phyloP scores from a whole-genome alignment of 2,329 filamentous ascomycete genomes.

The Botrytis cinerea region DNA sequence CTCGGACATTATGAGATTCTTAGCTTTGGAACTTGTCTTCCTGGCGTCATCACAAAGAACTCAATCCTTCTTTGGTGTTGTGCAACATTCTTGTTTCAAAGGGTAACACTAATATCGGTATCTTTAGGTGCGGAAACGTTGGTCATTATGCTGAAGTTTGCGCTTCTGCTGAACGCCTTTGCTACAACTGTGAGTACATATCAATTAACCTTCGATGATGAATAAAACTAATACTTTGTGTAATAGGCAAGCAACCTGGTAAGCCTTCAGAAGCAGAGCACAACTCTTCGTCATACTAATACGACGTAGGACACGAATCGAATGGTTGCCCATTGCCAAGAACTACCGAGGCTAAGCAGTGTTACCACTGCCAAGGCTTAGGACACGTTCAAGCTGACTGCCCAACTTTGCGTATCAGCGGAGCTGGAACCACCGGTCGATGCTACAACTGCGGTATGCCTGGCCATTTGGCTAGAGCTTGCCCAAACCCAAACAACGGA shows the following conservation, averaged over 20 bases:
- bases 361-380: slow-evolving; percentile 98
- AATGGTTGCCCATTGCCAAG: slow-evolving; percentile 95
- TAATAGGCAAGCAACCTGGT: slow-evolving; percentile 77
- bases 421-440: slow-evolving; percentile 76
- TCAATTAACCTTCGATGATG: neutral
- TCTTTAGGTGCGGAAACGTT: slow-evolving; percentile 66
- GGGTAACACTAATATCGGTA: slow-evolving; percentile 6
- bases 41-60: neutral
- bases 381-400: slow-evolving; percentile 99
- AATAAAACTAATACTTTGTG: slow-evolving; percentile 24
- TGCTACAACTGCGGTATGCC: slow-evolving; percentile 97
- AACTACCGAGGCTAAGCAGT: slow-evolving; percentile 98
- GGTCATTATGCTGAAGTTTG: slow-evolving; percentile 87
- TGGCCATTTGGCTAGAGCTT: slow-evolving; percentile 89
- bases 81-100: slow-evolving; percentile 9
- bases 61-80: neutral
- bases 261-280: slow-evolving; percentile 28
- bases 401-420: slow-evolving; percentile 90
- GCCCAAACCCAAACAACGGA: slow-evolving; percentile 69
- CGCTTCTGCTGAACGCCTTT: slow-evolving; percentile 95
- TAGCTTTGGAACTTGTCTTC: neutral
- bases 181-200: slow-evolving; percentile 87
- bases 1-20: neutral
- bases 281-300: slow-evolving; percentile 9
- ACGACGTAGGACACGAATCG: slow-evolving; percentile 77